phyloP scores from a whole-genome alignment of 768 basidiomycete species.

The Royoungia palumana region DNA sequence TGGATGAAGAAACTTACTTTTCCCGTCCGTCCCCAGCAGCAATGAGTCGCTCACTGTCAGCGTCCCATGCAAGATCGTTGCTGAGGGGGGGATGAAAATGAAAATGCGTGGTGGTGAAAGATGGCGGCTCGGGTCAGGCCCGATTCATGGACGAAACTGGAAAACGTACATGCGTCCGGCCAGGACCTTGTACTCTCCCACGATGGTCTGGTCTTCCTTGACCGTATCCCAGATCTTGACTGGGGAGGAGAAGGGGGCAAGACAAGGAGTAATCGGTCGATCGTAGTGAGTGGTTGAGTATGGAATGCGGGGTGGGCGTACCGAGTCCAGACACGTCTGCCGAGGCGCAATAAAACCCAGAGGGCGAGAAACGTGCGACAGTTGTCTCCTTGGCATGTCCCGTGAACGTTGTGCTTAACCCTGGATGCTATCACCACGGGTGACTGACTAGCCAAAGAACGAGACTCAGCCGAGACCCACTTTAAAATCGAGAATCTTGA shows the following conservation, averaged over 20 bases:
- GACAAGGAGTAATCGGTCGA: background rate
- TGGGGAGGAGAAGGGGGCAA: conserved; percentile 21
- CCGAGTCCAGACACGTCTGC: conserved; percentile 81
- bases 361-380: conserved; percentile 88
- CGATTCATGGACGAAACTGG: background rate
- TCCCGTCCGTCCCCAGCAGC: conserved; percentile 91
- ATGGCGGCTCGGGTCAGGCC: background rate
- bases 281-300: background rate
- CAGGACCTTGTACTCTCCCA: conserved; percentile 75
- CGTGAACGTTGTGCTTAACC: conserved; percentile 60
- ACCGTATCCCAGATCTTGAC: conserved; percentile 93
- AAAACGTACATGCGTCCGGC: conserved; percentile 62
- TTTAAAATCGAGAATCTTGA: conserved; percentile 78
- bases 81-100: conserved; percentile 36
- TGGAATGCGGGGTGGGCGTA: conserved; percentile 28
- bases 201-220: conserved; percentile 78
- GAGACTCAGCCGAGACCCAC: conserved; percentile 39
- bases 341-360: conserved; percentile 94
- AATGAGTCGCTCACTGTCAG: conserved; percentile 93
- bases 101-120: too few species aligned
- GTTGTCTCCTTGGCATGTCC: conserved; percentile 84
- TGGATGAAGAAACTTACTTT: conserved; percentile 45
- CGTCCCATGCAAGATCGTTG: conserved; percentile 95
- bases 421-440: conserved; percentile 51
- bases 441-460: background rate